phyloP scores from a whole-genome alignment of 345 rosid species.

The Erysimum cheiranthoides region DNA sequence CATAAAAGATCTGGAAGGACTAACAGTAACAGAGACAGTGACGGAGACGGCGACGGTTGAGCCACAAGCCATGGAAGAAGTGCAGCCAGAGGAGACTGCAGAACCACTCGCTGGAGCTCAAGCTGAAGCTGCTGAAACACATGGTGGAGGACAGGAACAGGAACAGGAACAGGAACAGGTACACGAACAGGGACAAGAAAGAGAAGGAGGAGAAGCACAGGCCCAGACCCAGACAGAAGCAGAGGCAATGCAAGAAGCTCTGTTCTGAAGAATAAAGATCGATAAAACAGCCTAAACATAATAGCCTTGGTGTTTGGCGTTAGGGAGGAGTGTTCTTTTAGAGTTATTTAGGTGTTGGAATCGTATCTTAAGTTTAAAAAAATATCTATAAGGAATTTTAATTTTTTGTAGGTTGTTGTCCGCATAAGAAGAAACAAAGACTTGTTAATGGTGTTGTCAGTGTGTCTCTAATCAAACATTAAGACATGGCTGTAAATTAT shows the following conservation, averaged over 20 bases:
- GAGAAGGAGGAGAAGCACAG: conserved; percentile 25
- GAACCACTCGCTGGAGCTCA: neutral
- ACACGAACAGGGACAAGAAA: neutral
- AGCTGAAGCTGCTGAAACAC: conserved; percentile 28
- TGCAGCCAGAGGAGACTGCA: conserved; percentile 17
- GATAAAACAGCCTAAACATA: conserved; percentile 30
- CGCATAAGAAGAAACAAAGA: conserved; percentile 15
- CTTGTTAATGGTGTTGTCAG: conserved; percentile 19
- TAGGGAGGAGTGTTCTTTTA: conserved; percentile 27
- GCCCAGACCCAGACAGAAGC: conserved; percentile 26
- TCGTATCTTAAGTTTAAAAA: neutral
- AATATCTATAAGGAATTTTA: neutral
- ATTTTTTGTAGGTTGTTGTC: neutral
- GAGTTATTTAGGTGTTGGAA: conserved; percentile 25
- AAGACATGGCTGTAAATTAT: conserved; percentile 34
- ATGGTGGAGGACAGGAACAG: conserved; percentile 26
- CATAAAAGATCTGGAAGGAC: conserved; percentile 68
- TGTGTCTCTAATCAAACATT: conserved; percentile 28
- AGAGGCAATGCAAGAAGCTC: conserved; percentile 41
- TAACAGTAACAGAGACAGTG: too few relatives aligned
- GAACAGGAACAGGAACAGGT: too few relatives aligned
- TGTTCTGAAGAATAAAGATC: conserved; percentile 23
- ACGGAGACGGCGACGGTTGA: conserved; percentile 56
- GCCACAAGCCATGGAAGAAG: conserved; percentile 46
- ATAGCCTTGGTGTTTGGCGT: conserved; percentile 32